Base-by-base conservation (phyloP, 148 eudicot species). In the Rhododendron henanense region DNA sequence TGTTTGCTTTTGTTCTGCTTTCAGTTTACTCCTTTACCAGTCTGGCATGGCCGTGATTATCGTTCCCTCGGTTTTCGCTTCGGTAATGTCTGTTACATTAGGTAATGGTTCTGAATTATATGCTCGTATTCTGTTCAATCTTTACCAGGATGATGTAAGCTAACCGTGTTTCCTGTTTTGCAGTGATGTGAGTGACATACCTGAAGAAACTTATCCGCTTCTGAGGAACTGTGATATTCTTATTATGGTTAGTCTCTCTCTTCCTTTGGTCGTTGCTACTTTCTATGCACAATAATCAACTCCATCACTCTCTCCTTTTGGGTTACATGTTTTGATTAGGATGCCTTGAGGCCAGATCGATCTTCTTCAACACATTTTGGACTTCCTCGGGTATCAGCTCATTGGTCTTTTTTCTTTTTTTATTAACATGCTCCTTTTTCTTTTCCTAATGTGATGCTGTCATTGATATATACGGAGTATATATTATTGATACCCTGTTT, bases 331-430 rank as follows among this genome's bases (percentile, higher is more conserved):
- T 87, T 89, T 67, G 5, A 76, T 59, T 83, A 97, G 99, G 99
- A 97, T 89, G 99, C 98, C 25, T 80, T 95, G 80, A 93, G 97
- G 88, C 99, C 98, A 83, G 98, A 94, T 88, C 91, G 96, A 83
- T 97, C 98, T 74, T 92, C 99, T 75, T 81, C 99, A n/a, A 97
- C 99, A 39, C 99, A 97, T 91, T 97, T 97, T 84, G 99, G 99
- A 88, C 99, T 97, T 90, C 98, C 98, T 82, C 93, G 92, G 90
- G 99, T 95, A 86, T 94, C 85, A 73, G 87, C 28, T 45, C 83
- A 73, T 57, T 28, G 84, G 10, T 33, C 47, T 10, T 13, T 10
- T 14, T 67, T 28, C 74, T 67, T 25, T 31, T 71, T 71, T 71
- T 33, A 0, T 5, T 7, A 31, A 15, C 19, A 33, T 5, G 76